phyloP scores from a whole-genome alignment of 2,329 filamentous ascomycete species.

The Colletotrichum sp. region DNA sequence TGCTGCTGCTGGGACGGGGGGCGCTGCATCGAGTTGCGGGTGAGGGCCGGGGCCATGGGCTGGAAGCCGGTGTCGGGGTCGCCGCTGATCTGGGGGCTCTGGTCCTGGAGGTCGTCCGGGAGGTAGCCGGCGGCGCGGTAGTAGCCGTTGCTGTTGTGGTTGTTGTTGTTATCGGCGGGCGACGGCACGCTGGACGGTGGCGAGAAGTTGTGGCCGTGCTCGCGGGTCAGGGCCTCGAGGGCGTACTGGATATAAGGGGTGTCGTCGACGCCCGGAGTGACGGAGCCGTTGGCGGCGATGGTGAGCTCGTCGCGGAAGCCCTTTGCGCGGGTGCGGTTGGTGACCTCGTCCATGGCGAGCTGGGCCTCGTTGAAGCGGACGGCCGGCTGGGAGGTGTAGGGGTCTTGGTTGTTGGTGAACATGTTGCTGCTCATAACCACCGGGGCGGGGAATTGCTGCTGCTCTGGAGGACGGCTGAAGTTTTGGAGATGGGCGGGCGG shows the following conservation, averaged over 20 bases:
- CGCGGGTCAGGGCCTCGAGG: slow-evolving; percentile 82
- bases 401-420: slow-evolving; percentile 30
- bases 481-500: neutral
- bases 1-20: slow-evolving; percentile 4
- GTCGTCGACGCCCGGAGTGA: slow-evolving; percentile 82
- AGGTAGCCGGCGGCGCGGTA: slow-evolving; percentile 28
- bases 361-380: slow-evolving; percentile 45
- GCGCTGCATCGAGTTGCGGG: slow-evolving; percentile 4
- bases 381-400: slow-evolving; percentile 38
- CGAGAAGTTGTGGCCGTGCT: slow-evolving; percentile 66
- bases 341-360: slow-evolving; percentile 28
- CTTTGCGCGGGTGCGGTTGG: slow-evolving; percentile 20
- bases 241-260: slow-evolving; percentile 90
- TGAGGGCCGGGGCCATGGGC: neutral
- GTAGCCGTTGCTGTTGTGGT: slow-evolving; percentile 37
- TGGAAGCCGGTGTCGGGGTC: slow-evolving; percentile 11
- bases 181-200: slow-evolving; percentile 42
- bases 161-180: slow-evolving; percentile 32
- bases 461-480: neutral
- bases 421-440: slow-evolving; percentile 10
- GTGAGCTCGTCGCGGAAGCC: slow-evolving; percentile 58
- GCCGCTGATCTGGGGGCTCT: slow-evolving; percentile 5
- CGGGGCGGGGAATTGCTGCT: neutral
- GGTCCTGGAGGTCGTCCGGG: slow-evolving; percentile 33
- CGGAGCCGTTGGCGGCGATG: slow-evolving; percentile 50